Conservation (phyloP, 306 rosid genomes). For the Urtica urens region DNA sequence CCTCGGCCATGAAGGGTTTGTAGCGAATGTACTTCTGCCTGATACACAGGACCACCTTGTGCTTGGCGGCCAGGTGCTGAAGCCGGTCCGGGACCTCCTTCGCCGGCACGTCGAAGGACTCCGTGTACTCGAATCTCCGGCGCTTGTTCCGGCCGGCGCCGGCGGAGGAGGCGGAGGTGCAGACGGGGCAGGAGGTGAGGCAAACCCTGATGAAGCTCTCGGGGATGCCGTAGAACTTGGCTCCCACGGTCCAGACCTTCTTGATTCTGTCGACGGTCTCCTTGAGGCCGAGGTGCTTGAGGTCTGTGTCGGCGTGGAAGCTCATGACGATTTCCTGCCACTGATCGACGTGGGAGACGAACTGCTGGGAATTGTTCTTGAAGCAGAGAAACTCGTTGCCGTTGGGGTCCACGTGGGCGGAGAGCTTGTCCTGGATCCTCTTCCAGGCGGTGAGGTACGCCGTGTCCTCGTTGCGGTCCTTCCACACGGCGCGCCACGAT, state of each 20-base stretch:
- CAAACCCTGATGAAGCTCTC: conserved; percentile 93
- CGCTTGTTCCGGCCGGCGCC: conserved; percentile 50
- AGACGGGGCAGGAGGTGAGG: conserved; percentile 64
- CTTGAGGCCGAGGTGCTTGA: conserved; percentile 65
- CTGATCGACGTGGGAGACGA: conserved; percentile 71
- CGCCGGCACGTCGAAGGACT: conserved; percentile 84
- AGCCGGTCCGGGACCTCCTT: conserved; percentile 73
- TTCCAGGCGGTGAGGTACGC: conserved; percentile 96
- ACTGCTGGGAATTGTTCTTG: conserved; percentile 86
- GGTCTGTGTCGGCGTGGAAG: conserved; percentile 67
- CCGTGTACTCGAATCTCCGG: conserved; percentile 83
- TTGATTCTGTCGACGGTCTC: conserved; percentile 86
- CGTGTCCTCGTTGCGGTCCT: conserved; percentile 95
- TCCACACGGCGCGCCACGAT: conserved; percentile 98
- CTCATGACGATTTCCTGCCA: conserved; percentile 91
- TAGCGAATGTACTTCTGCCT: conserved; percentile 97
- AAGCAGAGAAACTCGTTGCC: conserved; percentile 78
- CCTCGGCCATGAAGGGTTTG: conserved; percentile 99
- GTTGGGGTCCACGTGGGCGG: conserved; percentile 37
- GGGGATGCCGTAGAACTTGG: conserved; percentile 90
- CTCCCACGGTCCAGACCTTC: conserved; percentile 95
- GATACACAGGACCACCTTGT: conserved; percentile 90
- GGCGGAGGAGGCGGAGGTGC: conserved; percentile 40
- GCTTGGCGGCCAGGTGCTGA: conserved; percentile 83
- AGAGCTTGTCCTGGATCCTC: conserved; percentile 89